Base-by-base conservation (phyloP, 2,329 filamentous ascomycete genomes). In the Aspergillus luchuensis region DNA sequence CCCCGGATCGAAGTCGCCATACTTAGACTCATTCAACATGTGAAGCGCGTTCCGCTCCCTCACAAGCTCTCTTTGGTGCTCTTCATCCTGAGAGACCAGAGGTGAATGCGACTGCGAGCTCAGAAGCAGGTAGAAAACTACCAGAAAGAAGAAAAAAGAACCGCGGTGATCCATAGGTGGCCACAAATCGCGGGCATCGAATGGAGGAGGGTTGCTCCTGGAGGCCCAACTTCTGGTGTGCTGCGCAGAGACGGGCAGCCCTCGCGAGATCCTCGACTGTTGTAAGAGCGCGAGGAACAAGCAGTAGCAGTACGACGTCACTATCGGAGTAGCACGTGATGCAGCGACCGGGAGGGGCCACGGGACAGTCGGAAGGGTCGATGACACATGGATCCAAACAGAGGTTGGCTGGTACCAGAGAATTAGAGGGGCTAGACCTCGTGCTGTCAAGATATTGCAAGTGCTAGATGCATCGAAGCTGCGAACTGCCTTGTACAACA, bases 91-190 rank as follows among this genome's bases (percentile, higher is more conserved):
- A 53, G 76, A 71, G 54, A 78, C 70, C 59, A 76, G 66, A 13
- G 72, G 76, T 25, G 75, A 69, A 63, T 76, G 79, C 30, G 74
- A 75, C 63, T 82, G 79, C 3, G 81, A 82, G 53, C 80, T 81
- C 59, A 84, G 74, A 63, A 85, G 79, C 58, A 85, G 77, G 74
- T 84, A 84, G 62, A 83, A 76, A 38, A 84, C 72, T 67, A 85
- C 71, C 66, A 85, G 64, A 60, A 85, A 72, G 57, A 84, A 74
- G 63, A 85, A 73, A 63, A 75, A 78, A 69, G 72, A 82, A 73
- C 71, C 81, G 76, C 74, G 79, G 69, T 76, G 79, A 72, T 80
- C 78, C 78, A 80, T 80, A 64, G 68, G 74, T 69, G 69, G 71
- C 69, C 61, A 66, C 59, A 51, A 53, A 62, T 60, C 58, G 63